Conservation (phyloP, 1,139 yeast genomes). For the Petasospora rhodanensis region DNA sequence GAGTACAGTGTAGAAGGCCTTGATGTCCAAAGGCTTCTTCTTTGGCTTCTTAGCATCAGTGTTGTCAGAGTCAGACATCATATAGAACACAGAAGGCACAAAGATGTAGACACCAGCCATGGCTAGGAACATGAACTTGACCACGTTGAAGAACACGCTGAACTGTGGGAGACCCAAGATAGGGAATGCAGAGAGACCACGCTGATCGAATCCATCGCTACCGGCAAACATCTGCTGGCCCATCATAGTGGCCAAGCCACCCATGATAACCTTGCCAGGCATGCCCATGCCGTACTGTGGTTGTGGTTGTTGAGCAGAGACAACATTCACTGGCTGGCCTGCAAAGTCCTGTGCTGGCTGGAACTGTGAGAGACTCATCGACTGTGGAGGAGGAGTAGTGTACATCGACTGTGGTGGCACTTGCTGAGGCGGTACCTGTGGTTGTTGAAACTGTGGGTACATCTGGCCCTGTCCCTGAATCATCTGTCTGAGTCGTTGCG, state of each 20-base stretch:
- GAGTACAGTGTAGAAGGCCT: no score
- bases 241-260: constrained; percentile 29
- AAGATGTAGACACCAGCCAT: constrained; percentile 20
- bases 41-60: constrained; percentile 4
- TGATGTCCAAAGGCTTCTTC: no score
- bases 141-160: constrained; percentile 20
- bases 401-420: constrained; percentile 8
- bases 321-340: constrained; percentile 23
- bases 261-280: constrained; percentile 30
- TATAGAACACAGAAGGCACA: constrained; percentile 15
- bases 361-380: constrained; percentile 11
- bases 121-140: constrained; percentile 22
- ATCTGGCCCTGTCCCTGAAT: constrained; percentile 14
- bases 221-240: constrained; percentile 28
- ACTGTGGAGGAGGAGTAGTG: constrained; percentile 12
- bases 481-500: constrained; percentile 41
- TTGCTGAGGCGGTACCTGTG: constrained; percentile 10
- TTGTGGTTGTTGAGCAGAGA: constrained; percentile 20
- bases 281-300: constrained; percentile 22
- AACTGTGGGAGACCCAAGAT: constrained; percentile 27
- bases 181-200: constrained; percentile 31
- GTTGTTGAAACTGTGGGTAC: constrained; percentile 8
- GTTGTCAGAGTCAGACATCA: no score
- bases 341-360: constrained; percentile 21
- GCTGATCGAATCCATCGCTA: constrained; percentile 26